Evolutionary conservation across 2,329 filamentous ascomycete species (phyloP), one percentile per base, ranked within the genome.

Genomic region (Incumbomyces delicatus): DNA sequence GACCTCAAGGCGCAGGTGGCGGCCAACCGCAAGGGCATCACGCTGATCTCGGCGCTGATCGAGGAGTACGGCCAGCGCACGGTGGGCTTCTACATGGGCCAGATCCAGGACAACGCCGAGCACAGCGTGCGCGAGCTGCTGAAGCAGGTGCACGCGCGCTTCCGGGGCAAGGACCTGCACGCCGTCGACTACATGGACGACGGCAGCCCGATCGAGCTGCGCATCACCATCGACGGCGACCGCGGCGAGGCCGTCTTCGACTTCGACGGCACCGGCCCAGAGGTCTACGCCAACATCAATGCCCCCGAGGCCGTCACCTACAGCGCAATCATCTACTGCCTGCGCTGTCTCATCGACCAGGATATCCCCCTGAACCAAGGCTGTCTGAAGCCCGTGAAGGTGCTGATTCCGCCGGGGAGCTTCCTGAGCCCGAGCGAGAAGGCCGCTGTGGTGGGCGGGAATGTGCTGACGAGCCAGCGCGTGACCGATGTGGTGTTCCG

Each of bases 291-390:
- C 36, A 89, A 88, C 57, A 82, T 82, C 63, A 92, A 92, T 58
- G 85, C 86, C 0, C 86, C 86, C 0, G 77, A 87, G 63, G 86
- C 86, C 2, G 84, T 92, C 40, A 89, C 85, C 0, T 87, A 85
- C 66, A 84, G 78, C 31, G 86, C 85, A 41, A 89, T 92, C 59
- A 90, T 92, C 60, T 94, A 94, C 71, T 87, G 83, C 57, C 72
- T 94, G 11, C 80, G 87, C 38, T 86, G 81, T 58, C 74, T 94
- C 48, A 87, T 94, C 57, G 80, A 77, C 32, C 78, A 86, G 53
- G 85, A 90, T 55, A 89, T 94, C 12, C 87, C 87, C 0, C 74
- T 94, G 3, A 94, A 94, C 66, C 87, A 94, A 65, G 87, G 87
- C 53, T 94, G 87, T 53, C 71, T 92, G 2, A 78, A 78, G 41